Evolutionary conservation across 805 yeast genomes (phyloP), one percentile per base, ranked within the genome.

Genomic region (Teunomyces kruisii): DNA sequence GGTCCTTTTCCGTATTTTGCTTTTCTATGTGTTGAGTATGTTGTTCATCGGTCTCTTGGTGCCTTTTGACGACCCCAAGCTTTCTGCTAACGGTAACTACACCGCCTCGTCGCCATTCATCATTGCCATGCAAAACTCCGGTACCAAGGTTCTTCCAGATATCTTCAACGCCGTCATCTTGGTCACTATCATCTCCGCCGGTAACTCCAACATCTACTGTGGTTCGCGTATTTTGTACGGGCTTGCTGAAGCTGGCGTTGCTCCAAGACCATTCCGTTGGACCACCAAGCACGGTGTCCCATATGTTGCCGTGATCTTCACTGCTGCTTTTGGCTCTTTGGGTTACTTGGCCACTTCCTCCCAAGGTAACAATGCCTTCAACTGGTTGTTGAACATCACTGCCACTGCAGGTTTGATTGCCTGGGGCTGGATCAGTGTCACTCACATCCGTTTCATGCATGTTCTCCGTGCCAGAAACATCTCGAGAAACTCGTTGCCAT

Each of bases 371-470:
- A 72, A 75, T 3, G 90, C 83, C 26, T 86, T 86, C 68, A 68
- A 76, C 57, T 86, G 91, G 91, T 71, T 86, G 47, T 67, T 84
- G 53, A 84, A 84, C 62, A 84, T 86, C 54, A 78, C 88, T n/a
- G 86, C 87, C 24, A 84, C 84, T 40, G 83, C 90, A 9, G 91
- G 91, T 47, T 74, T 85, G 52, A 81, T 84, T 53, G 76, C 87
- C 13, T 84, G 91, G 91, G 75, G 81, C 40, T 77, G 80, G 60
- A 84, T 85, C 49, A 74, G 83, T 24, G 63, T 77, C 38, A 71
- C 86, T 2, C 91, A 84, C 64, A 65, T 86, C 46, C 72, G 91
- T 61, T 86, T 85, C 66, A 85, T 85, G 83, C 63, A 70, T 32
- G 83, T 84, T 28, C 67, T 88, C 55, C 78, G 75, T 54, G 61